Evolutionary conservation across 306 rosid species (phyloP).

Genomic region (Quillaja saponaria): DNA sequence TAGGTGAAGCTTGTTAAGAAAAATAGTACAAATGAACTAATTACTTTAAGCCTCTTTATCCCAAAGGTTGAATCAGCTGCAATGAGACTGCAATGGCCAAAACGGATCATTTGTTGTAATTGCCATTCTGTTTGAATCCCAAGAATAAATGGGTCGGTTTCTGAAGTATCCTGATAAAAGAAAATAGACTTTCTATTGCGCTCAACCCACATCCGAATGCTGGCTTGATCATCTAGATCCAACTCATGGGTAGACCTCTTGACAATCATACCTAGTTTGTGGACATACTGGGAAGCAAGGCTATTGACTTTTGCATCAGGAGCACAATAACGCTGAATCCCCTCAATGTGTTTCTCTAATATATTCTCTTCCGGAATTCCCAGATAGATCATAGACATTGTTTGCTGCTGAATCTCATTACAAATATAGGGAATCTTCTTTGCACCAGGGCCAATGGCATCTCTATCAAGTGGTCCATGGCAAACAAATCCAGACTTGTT

Average conservation of each 20-base stretch:
- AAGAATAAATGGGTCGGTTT: conserved; percentile 75
- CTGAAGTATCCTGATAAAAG: conserved; percentile 80
- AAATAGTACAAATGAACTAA: conserved; percentile 6
- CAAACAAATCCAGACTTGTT: conserved; percentile 90
- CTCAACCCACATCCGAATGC: conserved; percentile 92
- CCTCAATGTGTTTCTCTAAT: conserved; percentile 92
- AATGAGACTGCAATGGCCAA: conserved; percentile 81
- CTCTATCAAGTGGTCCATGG: conserved; percentile 93
- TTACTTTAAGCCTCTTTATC: conserved; percentile 86
- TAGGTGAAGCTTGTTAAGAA: not conserved
- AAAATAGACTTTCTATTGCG: conserved; percentile 79
- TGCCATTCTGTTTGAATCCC: conserved; percentile 99
- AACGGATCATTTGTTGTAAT: conserved; percentile 87
- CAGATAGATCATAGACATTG: conserved; percentile 95
- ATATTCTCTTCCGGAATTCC: conserved; percentile 95
- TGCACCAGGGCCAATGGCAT: conserved; percentile 95
- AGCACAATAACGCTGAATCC: conserved; percentile 81
- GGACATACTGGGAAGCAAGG: conserved; percentile 93
- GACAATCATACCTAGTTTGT: conserved; percentile 91
- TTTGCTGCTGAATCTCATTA: conserved; percentile 92
- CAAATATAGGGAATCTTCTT: conserved; percentile 82
- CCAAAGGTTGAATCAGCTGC: conserved; percentile 92
- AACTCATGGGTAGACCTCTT: conserved; percentile 89
- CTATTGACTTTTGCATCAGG: conserved; percentile 72
- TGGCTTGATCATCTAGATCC: conserved; percentile 95